These are phyloP conservation scores for Picea sitchensis DNA, from an alignment of 75 land plant genomes.

Conservation along the genomic window DNA sequence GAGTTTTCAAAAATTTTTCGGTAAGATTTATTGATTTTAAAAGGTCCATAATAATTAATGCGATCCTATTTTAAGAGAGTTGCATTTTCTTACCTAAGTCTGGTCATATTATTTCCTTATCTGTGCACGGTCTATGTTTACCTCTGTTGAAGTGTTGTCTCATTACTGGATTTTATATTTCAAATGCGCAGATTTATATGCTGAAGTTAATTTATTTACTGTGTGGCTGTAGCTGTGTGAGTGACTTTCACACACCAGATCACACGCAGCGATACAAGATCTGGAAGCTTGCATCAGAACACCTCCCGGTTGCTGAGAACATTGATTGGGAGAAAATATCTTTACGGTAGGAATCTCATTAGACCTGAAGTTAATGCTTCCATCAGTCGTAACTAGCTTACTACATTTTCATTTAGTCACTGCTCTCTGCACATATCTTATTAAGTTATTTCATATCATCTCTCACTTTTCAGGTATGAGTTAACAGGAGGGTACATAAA, in stretches of 20 bases:
- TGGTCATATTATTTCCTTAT: too few relatives aligned
- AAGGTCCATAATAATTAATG: not conserved
- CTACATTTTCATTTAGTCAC: too few relatives aligned
- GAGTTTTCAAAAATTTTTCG: too few relatives aligned
- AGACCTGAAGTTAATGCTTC: too few relatives aligned
- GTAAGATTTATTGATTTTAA: too few relatives aligned
- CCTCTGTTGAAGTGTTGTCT: not conserved
- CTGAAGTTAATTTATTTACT: not conserved
- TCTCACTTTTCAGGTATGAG: constrained; percentile 20
- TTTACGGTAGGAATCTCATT: constrained; percentile 13
- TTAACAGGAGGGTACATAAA: constrained; percentile 33
- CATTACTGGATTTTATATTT: not conserved
- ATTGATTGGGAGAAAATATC: constrained; percentile 31
- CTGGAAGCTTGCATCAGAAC: constrained; percentile 27
- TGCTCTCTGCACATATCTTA: too few relatives aligned
- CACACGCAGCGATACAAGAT: constrained; percentile 27
- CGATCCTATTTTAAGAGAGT: not conserved
- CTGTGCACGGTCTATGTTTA: not conserved
- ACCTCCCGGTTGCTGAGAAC: constrained; percentile 13
- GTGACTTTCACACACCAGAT: constrained; percentile 33
- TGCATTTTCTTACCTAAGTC: not conserved
- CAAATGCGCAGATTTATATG: not conserved
- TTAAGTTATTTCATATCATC: too few relatives aligned
- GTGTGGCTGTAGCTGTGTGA: constrained; percentile 22
- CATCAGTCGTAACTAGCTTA: too few relatives aligned